phyloP scores from a whole-genome alignment of 176 grass and related monocot species.

The Elymus sibiricus region DNA sequence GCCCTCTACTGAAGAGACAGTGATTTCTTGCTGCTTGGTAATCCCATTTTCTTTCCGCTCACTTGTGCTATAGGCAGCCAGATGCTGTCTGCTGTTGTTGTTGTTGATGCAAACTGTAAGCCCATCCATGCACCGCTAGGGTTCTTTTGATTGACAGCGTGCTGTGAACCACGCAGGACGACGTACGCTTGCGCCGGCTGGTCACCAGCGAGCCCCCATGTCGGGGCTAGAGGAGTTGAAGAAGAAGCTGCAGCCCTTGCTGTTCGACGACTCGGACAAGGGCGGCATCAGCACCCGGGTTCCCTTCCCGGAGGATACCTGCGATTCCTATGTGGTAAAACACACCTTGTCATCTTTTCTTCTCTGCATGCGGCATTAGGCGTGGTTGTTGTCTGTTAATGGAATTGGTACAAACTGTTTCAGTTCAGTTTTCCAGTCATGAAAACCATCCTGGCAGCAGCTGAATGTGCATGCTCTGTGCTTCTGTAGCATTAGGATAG shows the following conservation, averaged over 20 bases:
- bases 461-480: background rate
- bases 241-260: constrained; percentile 78
- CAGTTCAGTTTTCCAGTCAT: background rate
- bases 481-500: background rate
- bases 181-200: background rate
- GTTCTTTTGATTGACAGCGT: background rate
- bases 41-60: background rate
- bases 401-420: background rate
- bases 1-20: background rate
- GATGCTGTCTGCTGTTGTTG: no score
- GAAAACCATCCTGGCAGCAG: background rate
- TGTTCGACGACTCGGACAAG: constrained; percentile 58
- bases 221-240: constrained; percentile 85
- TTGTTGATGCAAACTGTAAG: no score
- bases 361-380: background rate
- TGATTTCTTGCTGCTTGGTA: background rate
- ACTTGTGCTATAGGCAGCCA: no score
- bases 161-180: no score
- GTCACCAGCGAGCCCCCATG: constrained; percentile 25
- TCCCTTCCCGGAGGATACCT: constrained; percentile 44
- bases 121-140: no score
- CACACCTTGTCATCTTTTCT: background rate
- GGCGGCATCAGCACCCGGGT: constrained; percentile 29
- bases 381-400: background rate
- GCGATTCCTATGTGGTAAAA: constrained; percentile 68